Conservation (phyloP, 2,329 filamentous ascomycete species). For the Cladosporium halotolerans region DNA sequence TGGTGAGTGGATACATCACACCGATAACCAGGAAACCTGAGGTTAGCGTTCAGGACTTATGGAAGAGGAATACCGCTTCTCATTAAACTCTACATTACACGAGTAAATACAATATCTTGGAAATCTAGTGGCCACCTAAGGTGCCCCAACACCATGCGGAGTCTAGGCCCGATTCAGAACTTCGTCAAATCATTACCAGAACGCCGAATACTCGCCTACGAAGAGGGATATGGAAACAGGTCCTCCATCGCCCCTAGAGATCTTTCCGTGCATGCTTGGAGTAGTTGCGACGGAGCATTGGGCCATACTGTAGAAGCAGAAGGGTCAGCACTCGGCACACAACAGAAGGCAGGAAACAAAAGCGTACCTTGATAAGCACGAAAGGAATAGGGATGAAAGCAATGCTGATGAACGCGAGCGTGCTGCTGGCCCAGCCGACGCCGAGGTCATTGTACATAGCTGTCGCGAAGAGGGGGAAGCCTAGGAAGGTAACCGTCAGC, state of each 20-base stretch:
- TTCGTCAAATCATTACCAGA: no score
- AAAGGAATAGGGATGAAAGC: slow-evolving; percentile 44
- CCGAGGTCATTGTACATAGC: slow-evolving; percentile 37
- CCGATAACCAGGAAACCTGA: no score
- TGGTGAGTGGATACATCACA: no score
- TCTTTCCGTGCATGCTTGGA: slow-evolving; percentile 34
- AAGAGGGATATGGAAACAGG: no score
- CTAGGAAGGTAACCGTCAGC: slow-evolving; percentile 17
- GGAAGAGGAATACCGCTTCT: no score
- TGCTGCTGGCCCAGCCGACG: slow-evolving; percentile 37
- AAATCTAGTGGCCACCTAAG: no score
- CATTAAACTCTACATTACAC: no score
- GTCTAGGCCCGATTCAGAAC: no score
- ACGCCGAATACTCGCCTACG: no score
- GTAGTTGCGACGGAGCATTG: slow-evolving; percentile 28
- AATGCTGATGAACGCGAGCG: slow-evolving; percentile 36
- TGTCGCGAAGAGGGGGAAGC: slow-evolving; percentile 35
- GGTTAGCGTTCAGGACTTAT: no score
- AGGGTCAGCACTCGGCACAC: not conserved
- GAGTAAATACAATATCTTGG: no score
- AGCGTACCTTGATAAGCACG: slow-evolving; percentile 34
- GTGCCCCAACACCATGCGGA: no score
- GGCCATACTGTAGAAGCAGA: slow-evolving; percentile 23
- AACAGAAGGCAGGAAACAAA: not conserved
- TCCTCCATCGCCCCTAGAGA: slow-evolving; percentile 18